Evolutionary conservation across 2,329 filamentous ascomycete species (phyloP), one percentile per base, ranked within the genome.

Genomic region (Alternaria burnsii): DNA sequence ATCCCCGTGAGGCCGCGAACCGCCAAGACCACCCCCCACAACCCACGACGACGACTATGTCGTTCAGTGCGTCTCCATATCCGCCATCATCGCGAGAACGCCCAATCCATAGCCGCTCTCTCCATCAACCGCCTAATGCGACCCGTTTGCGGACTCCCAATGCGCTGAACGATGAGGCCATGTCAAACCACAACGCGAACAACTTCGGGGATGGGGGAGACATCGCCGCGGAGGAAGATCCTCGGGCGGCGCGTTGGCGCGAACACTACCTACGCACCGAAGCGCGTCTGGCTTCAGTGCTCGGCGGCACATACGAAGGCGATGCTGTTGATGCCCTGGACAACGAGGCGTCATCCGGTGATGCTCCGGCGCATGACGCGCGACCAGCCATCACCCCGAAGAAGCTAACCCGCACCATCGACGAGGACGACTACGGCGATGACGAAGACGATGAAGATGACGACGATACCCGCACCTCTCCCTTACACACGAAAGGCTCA

Each of bases 381-480:
- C 77, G 76, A 76, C 76, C 76, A 65, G 70, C 78, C 80, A 76
- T 80, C 81, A 73, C 82, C 80, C 72, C 88, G 82, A 97, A 95
- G 70, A 91, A 91, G 80, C 85, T 88, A 47, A 91, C 90, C 78
- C 86, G 92, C 72, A 84, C 88, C 76, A 93, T 94, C 84, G 88
- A 93, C 71, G 92, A 94, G 76, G 91, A 93, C 71, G 90, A 94
- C 79, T 94, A 94, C 74, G 91, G 91, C 68, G 91, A 94, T 71
- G 93, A 97, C 59, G 88, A 88, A 28, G 85, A 87, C 8, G 86
- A 87, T 9, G 86, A 86, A 38, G 74, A 76, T 24, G 79, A 81
- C 50, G 74, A 76, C 22, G 76, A 75, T 36, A 79, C 80, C 41
- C 77, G 73, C 61, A 78, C 80, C 66, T 86, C 82, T 54, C 82